These are phyloP conservation scores for Eimeria falciformis DNA, from an alignment of 169 alveolate genomes.

Conservation along the genomic window DNA sequence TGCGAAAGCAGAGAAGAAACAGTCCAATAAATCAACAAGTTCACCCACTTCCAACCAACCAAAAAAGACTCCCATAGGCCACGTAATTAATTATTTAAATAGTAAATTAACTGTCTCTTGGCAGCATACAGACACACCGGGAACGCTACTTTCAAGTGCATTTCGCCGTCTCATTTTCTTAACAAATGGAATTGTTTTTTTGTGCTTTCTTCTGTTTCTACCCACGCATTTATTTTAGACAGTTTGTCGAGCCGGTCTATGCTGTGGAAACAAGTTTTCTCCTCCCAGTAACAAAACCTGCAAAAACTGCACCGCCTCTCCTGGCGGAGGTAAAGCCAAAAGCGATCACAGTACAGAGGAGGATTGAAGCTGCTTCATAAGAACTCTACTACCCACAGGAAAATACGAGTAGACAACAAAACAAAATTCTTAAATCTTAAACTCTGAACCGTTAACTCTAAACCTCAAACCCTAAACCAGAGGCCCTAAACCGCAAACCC, in stretches of 20 bases:
- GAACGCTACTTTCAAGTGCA: background rate
- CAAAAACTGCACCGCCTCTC: too few relatives aligned
- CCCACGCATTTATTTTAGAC: background rate
- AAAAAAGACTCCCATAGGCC: too few relatives aligned
- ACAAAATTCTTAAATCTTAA: conserved; percentile 29
- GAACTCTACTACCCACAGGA: background rate
- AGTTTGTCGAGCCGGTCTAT: background rate
- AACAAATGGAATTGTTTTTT: too few relatives aligned
- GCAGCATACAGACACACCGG: background rate
- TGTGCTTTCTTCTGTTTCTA: too few relatives aligned
- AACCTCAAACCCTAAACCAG: background rate
- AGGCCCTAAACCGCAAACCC: background rate
- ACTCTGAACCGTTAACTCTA: conserved; percentile 29
- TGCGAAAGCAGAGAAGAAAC: background rate
- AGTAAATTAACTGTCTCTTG: too few relatives aligned
- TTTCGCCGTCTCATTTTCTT: background rate
- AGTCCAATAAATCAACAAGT: background rate
- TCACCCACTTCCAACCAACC: background rate
- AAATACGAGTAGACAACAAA: background rate
- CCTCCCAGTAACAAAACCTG: too few relatives aligned
- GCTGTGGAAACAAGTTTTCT: too few relatives aligned
- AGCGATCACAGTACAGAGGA: background rate
- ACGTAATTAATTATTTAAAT: too few relatives aligned
- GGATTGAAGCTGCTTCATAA: too few relatives aligned
- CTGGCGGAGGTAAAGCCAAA: background rate